Percentiles rank a stretch among this genome's conserved stretches.
Evolutionary conservation across 2,329 filamentous ascomycete species (phyloP).

Genomic region (Grosmannia clavigera): DNA sequence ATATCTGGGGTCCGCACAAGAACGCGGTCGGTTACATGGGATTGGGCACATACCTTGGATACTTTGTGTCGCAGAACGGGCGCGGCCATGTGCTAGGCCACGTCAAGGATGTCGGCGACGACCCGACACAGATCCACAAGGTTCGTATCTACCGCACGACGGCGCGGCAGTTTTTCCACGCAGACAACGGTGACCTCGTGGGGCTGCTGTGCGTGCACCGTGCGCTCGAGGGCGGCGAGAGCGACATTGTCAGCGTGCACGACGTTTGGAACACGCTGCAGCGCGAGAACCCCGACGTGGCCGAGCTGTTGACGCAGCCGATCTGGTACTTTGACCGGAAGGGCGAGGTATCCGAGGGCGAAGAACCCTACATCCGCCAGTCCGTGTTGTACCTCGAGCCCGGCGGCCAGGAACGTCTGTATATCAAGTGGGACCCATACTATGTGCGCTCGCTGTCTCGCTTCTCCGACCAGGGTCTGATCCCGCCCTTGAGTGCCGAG

Average conservation of each 20-base stretch:
- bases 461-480: slow-evolving; percentile 59
- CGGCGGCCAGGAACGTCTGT: slow-evolving; percentile 52
- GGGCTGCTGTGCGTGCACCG: slow-evolving; percentile 71
- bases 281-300: slow-evolving; percentile 62
- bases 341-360: slow-evolving; percentile 62
- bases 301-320: slow-evolving; percentile 60
- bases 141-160: slow-evolving; percentile 87
- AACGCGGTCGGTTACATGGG: slow-evolving; percentile 86
- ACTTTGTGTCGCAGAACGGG: slow-evolving; percentile 79
- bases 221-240: slow-evolving; percentile 71
- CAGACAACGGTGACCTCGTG: slow-evolving; percentile 72
- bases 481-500: slow-evolving; percentile 57
- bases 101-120: slow-evolving; percentile 79
- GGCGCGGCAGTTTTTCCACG: slow-evolving; percentile 74
- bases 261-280: slow-evolving; percentile 73
- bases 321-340: slow-evolving; percentile 92
- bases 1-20: slow-evolving; percentile 65
- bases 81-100: slow-evolving; percentile 78
- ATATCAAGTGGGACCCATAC: slow-evolving; percentile 85
- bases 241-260: slow-evolving; percentile 67
- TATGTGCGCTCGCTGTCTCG: slow-evolving; percentile 64
- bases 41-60: slow-evolving; percentile 71
- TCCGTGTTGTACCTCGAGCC: slow-evolving; percentile 68
- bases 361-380: slow-evolving; percentile 62
- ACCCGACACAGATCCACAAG: slow-evolving; percentile 67